Evolutionary conservation across 805 yeast species (phyloP).

Genomic region (Ogataea corticis): DNA sequence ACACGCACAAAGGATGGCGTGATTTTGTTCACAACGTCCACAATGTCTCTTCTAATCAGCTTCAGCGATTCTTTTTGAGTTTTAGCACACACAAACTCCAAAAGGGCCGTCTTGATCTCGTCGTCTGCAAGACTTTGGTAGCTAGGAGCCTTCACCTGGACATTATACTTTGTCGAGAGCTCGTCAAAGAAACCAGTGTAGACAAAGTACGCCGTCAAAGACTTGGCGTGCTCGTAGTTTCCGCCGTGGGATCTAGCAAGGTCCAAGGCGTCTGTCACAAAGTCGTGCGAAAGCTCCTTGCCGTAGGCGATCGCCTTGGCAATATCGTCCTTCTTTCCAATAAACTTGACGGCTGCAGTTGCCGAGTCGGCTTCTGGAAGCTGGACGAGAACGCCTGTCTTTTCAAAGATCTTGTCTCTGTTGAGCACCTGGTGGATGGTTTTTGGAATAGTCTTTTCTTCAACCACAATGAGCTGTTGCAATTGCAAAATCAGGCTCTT

Average conservation of each 20-base stretch:
- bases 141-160: slow-evolving; percentile 50
- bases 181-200: slow-evolving; percentile 49
- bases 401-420: slow-evolving; percentile 48
- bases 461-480: slow-evolving; percentile 46
- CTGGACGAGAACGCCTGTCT: slow-evolving; percentile 57
- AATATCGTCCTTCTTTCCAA: slow-evolving; percentile 60
- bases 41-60: slow-evolving; percentile 68
- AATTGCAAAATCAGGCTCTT: slow-evolving; percentile 46
- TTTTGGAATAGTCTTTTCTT: slow-evolving; percentile 64
- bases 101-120: slow-evolving; percentile 44
- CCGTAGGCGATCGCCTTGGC: slow-evolving; percentile 63
- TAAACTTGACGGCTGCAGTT: slow-evolving; percentile 52
- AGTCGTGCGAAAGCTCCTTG: slow-evolving; percentile 57
- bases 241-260: slow-evolving; percentile 89
- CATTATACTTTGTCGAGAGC: slow-evolving; percentile 42
- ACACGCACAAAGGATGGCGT: slow-evolving; percentile 64
- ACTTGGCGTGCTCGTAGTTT: slow-evolving; percentile 71
- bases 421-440: slow-evolving; percentile 70
- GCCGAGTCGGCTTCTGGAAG: slow-evolving; percentile 48
- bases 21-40: slow-evolving; percentile 68
- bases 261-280: slow-evolving; percentile 67
- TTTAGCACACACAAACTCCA: slow-evolving; percentile 60
- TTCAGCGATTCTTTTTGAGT: slow-evolving; percentile 50
- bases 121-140: slow-evolving; percentile 44
- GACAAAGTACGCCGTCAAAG: slow-evolving; percentile 66